Percentiles rank a stretch among this genome's conserved stretches.
phyloP scores from a whole-genome alignment of 2,329 filamentous ascomycete genomes.

The Graphilbum fragrans region DNA sequence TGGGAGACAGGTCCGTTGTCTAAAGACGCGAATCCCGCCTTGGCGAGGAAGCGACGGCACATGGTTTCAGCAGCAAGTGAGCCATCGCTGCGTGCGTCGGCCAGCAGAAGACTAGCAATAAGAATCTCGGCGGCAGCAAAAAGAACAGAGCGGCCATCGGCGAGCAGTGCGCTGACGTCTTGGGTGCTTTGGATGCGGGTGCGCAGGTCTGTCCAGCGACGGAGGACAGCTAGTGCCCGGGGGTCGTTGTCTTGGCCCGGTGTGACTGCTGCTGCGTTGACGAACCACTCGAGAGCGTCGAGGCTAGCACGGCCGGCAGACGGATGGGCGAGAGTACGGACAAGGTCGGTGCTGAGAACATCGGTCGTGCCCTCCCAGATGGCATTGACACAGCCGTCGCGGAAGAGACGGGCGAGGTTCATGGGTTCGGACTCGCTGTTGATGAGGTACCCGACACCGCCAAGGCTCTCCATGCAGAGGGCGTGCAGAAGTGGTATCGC shows the following conservation, averaged over 20 bases:
- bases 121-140: conserved; percentile 31
- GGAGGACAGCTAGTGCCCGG: conserved; percentile 10
- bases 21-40: conserved; percentile 15
- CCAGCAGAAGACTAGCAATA: conserved; percentile 27
- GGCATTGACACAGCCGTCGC: conserved; percentile 50
- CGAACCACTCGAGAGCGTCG: conserved; percentile 29
- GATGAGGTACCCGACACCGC: conserved; percentile 54
- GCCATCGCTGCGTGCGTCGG: conserved; percentile 25
- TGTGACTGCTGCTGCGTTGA: conserved; percentile 10
- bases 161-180: conserved; percentile 24
- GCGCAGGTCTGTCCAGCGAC: conserved; percentile 28
- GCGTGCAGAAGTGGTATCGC: conserved; percentile 37
- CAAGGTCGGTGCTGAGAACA: conserved; percentile 45
- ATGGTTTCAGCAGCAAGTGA: conserved; percentile 25
- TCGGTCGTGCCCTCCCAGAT: conserved; percentile 59
- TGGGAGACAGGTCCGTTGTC: conserved; percentile 5
- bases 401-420: conserved; percentile 53
- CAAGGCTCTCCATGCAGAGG: conserved; percentile 50
- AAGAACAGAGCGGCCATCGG: conserved; percentile 31
- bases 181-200: conserved; percentile 21
- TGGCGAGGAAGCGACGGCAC: conserved; percentile 24
- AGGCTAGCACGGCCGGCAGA: conserved; percentile 22
- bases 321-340: conserved; percentile 34
- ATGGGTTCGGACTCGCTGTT: conserved; percentile 48
- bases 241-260: background rate